phyloP scores from a whole-genome alignment of 2,329 filamentous ascomycete genomes.

The Cladosporium sp. region DNA sequence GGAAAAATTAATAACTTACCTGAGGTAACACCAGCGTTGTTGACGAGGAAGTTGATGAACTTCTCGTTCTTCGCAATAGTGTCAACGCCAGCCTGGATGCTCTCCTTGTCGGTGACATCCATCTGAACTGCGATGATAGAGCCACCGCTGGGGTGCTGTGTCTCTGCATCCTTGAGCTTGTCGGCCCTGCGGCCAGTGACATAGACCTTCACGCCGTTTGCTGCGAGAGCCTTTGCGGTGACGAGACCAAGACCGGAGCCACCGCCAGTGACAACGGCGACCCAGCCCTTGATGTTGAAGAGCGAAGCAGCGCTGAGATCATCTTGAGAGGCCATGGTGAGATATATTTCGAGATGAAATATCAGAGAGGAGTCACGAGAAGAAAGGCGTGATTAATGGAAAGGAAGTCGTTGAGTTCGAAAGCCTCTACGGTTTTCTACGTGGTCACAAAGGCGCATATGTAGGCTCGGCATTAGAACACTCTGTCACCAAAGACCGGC shows the following conservation, averaged over 20 bases:
- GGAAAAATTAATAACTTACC: not conserved
- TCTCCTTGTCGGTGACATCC: conserved; percentile 38
- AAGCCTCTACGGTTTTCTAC: not conserved
- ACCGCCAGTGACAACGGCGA: conserved; percentile 50
- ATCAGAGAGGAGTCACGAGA: not conserved
- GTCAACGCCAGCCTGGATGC: conserved; percentile 32
- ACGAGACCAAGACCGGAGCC: conserved; percentile 52
- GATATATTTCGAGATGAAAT: not conserved
- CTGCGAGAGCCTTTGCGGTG: conserved; percentile 49
- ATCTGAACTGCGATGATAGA: conserved; percentile 45
- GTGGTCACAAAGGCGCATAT: not conserved
- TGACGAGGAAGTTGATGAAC: conserved; percentile 37
- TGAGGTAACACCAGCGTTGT: conserved; percentile 36
- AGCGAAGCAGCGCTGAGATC: conserved; percentile 33
- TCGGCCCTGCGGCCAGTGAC: conserved; percentile 51
- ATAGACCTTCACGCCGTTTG: conserved; percentile 53
- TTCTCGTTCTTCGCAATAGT: conserved; percentile 34
- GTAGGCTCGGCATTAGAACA: conserved; percentile 1
- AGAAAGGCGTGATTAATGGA: not conserved
- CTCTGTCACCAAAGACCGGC: conserved; percentile 10
- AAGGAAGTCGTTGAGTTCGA: not conserved
- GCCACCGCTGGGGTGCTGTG: conserved; percentile 58
- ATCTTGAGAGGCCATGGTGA: conserved; percentile 17
- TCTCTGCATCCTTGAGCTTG: conserved; percentile 46
- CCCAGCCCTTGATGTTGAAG: conserved; percentile 44